A percentile compares a stretch with the other conserved stretches of the same genome.
Evolutionary conservation across 78 protist genomes (phyloP).

Genomic region (Cavenderia fasciculata): DNA sequence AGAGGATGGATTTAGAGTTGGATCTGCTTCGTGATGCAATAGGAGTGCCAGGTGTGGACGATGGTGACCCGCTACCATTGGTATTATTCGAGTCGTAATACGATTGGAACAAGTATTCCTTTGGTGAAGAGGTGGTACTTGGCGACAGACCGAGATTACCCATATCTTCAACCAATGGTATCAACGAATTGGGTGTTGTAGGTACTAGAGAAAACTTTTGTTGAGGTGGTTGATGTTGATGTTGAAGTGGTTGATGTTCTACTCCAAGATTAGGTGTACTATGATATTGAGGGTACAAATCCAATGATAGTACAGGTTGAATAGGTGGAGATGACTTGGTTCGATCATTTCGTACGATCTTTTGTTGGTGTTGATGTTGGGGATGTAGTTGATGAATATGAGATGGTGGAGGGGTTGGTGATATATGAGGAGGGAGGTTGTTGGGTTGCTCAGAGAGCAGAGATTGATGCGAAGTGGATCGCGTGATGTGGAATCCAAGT

Average conservation of each 20-base stretch:
- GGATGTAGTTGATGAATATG: background rate
- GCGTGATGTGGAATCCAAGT: no score
- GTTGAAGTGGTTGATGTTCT: background rate
- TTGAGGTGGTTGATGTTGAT: background rate
- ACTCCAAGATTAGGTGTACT: background rate
- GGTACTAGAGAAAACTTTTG: no score
- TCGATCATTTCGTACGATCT: background rate
- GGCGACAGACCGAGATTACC: no score
- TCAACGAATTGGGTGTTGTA: no score
- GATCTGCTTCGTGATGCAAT: conserved; percentile 21
- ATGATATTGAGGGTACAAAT: background rate
- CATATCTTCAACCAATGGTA: background rate
- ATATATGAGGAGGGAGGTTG: no score
- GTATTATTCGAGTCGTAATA: background rate
- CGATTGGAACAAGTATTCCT: background rate
- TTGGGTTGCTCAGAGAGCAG: no score
- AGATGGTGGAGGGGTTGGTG: no score
- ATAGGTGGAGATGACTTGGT: conserved; percentile 38
- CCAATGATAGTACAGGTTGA: conserved; percentile 18
- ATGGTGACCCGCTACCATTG: background rate
- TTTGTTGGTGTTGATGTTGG: background rate
- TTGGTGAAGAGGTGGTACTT: no score
- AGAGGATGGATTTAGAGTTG: conserved; percentile 21
- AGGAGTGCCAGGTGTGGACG: background rate
- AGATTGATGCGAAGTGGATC: no score